Evolutionary conservation across 495 filamentous ascomycete species (phyloP).

Genomic region (Aspergillus sparsus): DNA sequence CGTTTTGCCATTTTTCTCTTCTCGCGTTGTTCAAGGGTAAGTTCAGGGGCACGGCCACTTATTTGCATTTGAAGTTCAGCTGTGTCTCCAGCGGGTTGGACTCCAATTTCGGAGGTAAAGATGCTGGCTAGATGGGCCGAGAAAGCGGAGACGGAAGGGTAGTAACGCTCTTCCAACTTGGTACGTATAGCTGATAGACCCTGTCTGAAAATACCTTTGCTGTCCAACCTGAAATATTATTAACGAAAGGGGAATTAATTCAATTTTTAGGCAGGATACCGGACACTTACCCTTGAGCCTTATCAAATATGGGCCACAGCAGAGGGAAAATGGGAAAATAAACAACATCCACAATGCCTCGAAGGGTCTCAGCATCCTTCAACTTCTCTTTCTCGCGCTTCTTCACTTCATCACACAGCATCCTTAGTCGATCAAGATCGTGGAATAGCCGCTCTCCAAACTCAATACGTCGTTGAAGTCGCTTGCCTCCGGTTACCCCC

Average conservation of each 20-base stretch:
- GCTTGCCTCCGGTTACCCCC: constrained; percentile 78
- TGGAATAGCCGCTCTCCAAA: constrained; percentile 75
- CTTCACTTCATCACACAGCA: constrained; percentile 66
- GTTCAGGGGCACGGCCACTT: constrained; percentile 53
- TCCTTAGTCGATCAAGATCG: constrained; percentile 72
- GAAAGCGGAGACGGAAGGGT: constrained; percentile 74
- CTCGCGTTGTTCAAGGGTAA: constrained; percentile 65
- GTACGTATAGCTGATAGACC: constrained; percentile 63
- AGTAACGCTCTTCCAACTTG: constrained; percentile 68
- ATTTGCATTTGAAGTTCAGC: constrained; percentile 55
- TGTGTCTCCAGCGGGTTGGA: constrained; percentile 52
- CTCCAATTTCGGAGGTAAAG: constrained; percentile 67
- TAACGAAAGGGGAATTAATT: constrained; percentile 30
- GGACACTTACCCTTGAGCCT: constrained; percentile 66
- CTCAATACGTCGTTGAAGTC: constrained; percentile 79
- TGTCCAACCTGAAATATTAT: constrained; percentile 63
- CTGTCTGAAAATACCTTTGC: constrained; percentile 66
- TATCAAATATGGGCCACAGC: constrained; percentile 78
- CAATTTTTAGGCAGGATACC: not conserved
- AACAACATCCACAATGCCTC: constrained; percentile 75
- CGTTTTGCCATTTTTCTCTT: constrained; percentile 74
- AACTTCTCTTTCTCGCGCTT: constrained; percentile 74
- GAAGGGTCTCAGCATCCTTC: constrained; percentile 71
- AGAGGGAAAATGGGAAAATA: constrained; percentile 86
- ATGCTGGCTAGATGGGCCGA: constrained; percentile 69